Evolutionary conservation across 805 yeast genomes (phyloP).

Genomic region (Metschnikowia picachoensis): DNA sequence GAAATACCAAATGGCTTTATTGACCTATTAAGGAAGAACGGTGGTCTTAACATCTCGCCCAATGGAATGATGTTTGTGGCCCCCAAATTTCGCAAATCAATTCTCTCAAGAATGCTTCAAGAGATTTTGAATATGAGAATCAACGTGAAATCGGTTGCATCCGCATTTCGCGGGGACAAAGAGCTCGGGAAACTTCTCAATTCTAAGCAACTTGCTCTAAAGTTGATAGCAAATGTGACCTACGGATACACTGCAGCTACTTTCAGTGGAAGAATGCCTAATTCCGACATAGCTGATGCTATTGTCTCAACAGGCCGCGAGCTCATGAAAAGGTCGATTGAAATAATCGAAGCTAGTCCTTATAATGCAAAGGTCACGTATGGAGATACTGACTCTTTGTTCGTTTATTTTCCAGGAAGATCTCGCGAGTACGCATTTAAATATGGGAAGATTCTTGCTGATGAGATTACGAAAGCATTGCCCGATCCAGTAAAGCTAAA

Average conservation of each 20-base stretch:
- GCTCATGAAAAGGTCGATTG: conserved; percentile 67
- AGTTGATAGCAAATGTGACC: conserved; percentile 89
- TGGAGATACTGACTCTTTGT: conserved; percentile 94
- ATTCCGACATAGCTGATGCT: conserved; percentile 91
- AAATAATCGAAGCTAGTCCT: conserved; percentile 55
- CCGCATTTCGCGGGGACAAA: conserved; percentile 38
- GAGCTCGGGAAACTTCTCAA: conserved; percentile 56
- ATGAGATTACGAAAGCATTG: conserved; percentile 54
- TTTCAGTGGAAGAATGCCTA: conserved; percentile 96
- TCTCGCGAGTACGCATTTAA: conserved; percentile 71
- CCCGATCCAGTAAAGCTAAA: conserved; percentile 82
- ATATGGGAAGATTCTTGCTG: conserved; percentile 70
- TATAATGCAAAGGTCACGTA: conserved; percentile 94
- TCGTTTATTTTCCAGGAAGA: conserved; percentile 85
- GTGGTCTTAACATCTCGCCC: conserved; percentile 64
- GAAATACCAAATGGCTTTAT: conserved; percentile 53
- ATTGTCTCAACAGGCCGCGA: conserved; percentile 91
- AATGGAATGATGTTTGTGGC: conserved; percentile 83
- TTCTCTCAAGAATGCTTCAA: conserved; percentile 76
- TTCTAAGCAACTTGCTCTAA: conserved; percentile 81
- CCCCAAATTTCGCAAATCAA: conserved; percentile 59
- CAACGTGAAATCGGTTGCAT: conserved; percentile 74
- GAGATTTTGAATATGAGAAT: conserved; percentile 80
- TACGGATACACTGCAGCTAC: conserved; percentile 96
- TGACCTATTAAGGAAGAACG: conserved; percentile 46